These are phyloP conservation scores for Pogostemon cablin DNA, from an alignment of 257 asterid genomes.

Conservation along the genomic window DNA sequence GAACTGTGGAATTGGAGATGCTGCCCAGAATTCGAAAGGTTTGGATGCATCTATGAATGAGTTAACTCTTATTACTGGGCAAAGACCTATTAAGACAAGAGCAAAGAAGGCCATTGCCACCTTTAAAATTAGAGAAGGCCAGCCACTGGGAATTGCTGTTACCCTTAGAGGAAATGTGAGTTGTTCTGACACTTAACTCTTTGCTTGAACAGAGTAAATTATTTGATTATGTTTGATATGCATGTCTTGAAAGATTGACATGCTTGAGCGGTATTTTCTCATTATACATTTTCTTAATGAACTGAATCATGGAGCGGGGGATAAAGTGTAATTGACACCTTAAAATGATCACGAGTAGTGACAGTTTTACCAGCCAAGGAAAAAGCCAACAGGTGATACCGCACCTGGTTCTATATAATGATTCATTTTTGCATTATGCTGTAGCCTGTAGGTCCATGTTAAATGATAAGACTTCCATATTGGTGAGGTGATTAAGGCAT, in stretches of 20 bases:
- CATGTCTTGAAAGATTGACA: neutral
- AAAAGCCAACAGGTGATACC: neutral
- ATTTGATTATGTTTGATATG: conserved; percentile 5
- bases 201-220: neutral
- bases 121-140: conserved; percentile 86
- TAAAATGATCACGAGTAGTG: neutral
- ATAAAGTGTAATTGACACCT: neutral
- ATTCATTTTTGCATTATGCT: neutral
- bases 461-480: neutral
- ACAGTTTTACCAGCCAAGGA: neutral
- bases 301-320: neutral
- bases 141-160: conserved; percentile 91
- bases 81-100: conserved; percentile 90
- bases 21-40: conserved; percentile 99
- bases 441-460: neutral
- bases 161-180: conserved; percentile 88
- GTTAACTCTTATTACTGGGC: conserved; percentile 89
- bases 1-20: conserved; percentile 99
- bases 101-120: conserved; percentile 95
- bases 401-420: neutral
- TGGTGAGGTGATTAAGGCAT: neutral
- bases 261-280: neutral
- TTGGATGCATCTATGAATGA: conserved; percentile 94
- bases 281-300: neutral
- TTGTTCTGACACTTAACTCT: conserved; percentile 1